Percentiles rank a stretch among this genome's conserved stretches.
Evolutionary conservation across 2,329 filamentous ascomycete genomes (phyloP).

Genomic region (Cladobotryum mycophilum): DNA sequence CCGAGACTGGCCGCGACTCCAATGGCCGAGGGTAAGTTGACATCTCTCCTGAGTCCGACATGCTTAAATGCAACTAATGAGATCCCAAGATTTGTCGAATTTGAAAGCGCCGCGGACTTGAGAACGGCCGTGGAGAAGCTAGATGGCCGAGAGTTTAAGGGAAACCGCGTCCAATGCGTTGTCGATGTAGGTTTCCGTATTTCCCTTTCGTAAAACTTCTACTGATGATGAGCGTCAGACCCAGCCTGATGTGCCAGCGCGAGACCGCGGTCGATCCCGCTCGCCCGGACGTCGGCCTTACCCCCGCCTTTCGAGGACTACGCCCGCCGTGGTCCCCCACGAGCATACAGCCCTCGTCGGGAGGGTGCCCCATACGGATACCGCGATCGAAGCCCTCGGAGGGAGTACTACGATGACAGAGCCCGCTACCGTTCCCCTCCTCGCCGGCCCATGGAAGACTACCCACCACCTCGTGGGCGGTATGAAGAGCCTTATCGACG

Average conservation of each 20-base stretch:
- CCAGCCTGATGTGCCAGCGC: constrained; percentile 67
- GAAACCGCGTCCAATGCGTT: constrained; percentile 74
- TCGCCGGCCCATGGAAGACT: constrained; percentile 72
- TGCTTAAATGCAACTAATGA: too few relatives aligned
- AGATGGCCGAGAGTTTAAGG: constrained; percentile 89
- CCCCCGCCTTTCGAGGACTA: constrained; percentile 67
- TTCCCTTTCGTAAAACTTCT: not conserved
- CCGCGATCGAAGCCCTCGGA: constrained; percentile 78
- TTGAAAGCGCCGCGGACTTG: constrained; percentile 85
- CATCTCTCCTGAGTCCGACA: not conserved
- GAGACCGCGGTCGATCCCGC: constrained; percentile 71
- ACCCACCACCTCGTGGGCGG: constrained; percentile 59
- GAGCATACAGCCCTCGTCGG: constrained; percentile 77
- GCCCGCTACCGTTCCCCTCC: constrained; percentile 76
- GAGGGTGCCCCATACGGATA: constrained; percentile 62
- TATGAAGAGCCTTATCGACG: constrained; percentile 75
- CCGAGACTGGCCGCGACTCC: constrained; percentile 86
- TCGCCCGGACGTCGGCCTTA: constrained; percentile 63
- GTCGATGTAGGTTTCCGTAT: constrained; percentile 66
- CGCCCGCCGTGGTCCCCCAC: constrained; percentile 69
- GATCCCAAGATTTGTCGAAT: constrained; percentile 79
- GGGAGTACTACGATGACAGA: constrained; percentile 83
- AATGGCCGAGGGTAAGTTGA: constrained; percentile 80
- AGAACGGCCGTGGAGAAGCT: constrained; percentile 92
- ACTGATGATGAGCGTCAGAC: constrained; percentile 44